Evolutionary conservation across 2,329 filamentous ascomycete genomes (phyloP), one percentile per base, ranked within the genome.

Genomic region (Sporothrix brasiliensis): DNA sequence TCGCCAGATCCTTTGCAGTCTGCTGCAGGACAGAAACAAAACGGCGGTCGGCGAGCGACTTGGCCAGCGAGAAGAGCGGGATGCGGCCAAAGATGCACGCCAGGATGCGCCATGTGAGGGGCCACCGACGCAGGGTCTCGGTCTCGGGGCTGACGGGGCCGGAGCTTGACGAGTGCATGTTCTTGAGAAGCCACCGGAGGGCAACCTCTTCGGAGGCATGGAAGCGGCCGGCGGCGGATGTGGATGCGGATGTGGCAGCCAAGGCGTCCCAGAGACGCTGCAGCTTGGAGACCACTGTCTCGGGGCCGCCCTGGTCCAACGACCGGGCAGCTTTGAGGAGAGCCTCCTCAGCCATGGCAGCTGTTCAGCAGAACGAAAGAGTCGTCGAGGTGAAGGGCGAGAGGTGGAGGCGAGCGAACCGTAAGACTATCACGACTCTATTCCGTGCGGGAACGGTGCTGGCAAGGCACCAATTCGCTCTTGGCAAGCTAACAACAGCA

Each of bases 1-100:
- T 77, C 1, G 83, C 83, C 50, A 86, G 74, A 30, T 93, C 90
- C 63, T 87, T 83, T 63, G 93, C 79, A 0, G 89, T 87, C 75
- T 88, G 86, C 75, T 89, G 87, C 54, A 96, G 78, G 11, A 92
- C 86, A 0, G 81, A 79, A 47, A 91, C 80, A 68, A 96, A 92
- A 60, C 87, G 85, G 70, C 89, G 84, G 71, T 93, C 89, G 27
- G 87, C 88, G 7, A 97, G 83, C 4, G 91, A 88, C 71, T 89
- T 88, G 10, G 92, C 91, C 30, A 92, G 83, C 13, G 88, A 89
- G 60, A 91, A 89, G 0, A 88, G 81, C 0, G 92, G 89, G 21
- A 94, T 87, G n/a, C 88, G 81, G 66, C 84, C 81, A 69, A 92
- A 84, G 63, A 91, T 82, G 71, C 84, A 85, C 58, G 83, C 82